A percentile compares a stretch with the other conserved stretches of the same genome.
Evolutionary conservation across 2,329 filamentous ascomycete species (phyloP).

Genomic region (Phyllosticta citrichinensis): DNA sequence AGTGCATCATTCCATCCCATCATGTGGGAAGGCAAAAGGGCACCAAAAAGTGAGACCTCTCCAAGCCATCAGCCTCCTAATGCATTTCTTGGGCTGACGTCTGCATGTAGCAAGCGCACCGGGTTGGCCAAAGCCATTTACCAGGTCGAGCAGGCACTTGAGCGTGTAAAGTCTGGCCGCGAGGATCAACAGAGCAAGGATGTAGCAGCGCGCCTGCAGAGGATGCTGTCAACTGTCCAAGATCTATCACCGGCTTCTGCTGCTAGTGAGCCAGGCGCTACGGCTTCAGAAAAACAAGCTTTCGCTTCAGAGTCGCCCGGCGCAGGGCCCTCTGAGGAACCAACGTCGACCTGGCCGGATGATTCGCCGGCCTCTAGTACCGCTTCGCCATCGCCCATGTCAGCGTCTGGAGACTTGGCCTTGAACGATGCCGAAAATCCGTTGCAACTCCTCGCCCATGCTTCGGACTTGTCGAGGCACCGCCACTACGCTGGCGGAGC

Average conservation of each 20-base stretch:
- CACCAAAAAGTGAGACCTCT: slow-evolving; percentile 56
- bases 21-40: slow-evolving; percentile 65
- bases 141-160: slow-evolving; percentile 58
- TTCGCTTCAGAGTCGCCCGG: slow-evolving; percentile 11
- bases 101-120: slow-evolving; percentile 52
- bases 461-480: slow-evolving; percentile 47
- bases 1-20: slow-evolving; percentile 58
- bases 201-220: background rate
- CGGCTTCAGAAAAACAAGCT: slow-evolving; percentile 17
- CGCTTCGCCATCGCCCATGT: background rate
- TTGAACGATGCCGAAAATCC: slow-evolving; percentile 68
- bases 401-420: slow-evolving; percentile 32
- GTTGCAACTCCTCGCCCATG: slow-evolving; percentile 60
- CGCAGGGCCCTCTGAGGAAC: slow-evolving; percentile 7
- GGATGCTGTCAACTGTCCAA: background rate
- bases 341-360: background rate
- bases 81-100: background rate
- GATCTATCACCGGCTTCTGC: slow-evolving; percentile 35
- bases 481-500: background rate
- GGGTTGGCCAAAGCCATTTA: slow-evolving; percentile 65
- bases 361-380: slow-evolving; percentile 12
- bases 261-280: background rate
- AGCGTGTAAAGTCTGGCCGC: slow-evolving; percentile 5
- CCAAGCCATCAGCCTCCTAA: background rate
- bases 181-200: background rate